phyloP scores from a whole-genome alignment of 2,329 filamentous ascomycete species.

The Xylaria polymorpha region DNA sequence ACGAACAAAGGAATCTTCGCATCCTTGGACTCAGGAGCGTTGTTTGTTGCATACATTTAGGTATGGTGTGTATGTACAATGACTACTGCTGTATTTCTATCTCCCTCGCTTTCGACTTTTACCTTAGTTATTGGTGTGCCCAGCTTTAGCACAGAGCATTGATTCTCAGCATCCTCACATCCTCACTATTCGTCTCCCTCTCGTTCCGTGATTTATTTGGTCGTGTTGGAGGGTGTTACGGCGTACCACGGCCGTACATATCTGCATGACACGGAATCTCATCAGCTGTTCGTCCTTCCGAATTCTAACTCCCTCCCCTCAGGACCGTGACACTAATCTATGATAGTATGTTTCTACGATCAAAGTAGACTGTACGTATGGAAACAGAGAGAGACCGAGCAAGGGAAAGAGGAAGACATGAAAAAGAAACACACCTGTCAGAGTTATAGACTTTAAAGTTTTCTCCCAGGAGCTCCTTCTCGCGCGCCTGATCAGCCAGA shows the following conservation, averaged over 20 bases:
- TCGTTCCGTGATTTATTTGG: conserved; percentile 61
- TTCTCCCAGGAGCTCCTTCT: conserved; percentile 89
- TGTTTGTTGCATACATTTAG: conserved; percentile 29
- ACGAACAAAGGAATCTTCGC: neutral
- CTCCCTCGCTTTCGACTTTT: neutral
- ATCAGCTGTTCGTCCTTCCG: neutral
- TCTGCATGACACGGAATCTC: neutral
- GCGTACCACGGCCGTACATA: conserved; percentile 81
- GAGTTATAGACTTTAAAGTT: conserved; percentile 88
- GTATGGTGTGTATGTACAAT: conserved; percentile 30
- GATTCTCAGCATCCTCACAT: neutral
- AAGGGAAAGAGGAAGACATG: conserved; percentile 22
- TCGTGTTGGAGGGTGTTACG: conserved; percentile 72
- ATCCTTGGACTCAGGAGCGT: neutral
- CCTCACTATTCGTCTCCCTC: neutral
- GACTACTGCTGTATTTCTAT: neutral
- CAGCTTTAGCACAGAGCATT: too few relatives aligned
- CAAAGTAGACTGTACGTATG: neutral
- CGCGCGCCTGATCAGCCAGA: conserved; percentile 86
- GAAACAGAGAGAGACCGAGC: neutral
- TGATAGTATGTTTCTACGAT: neutral
- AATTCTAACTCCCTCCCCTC: neutral
- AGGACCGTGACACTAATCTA: neutral
- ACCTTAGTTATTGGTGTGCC: neutral
- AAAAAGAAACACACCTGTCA: conserved; percentile 73